Evolutionary conservation across 2,329 filamentous ascomycete genomes (phyloP), one percentile per base, ranked within the genome.

Genomic region (Aspergillus brasiliensis): DNA sequence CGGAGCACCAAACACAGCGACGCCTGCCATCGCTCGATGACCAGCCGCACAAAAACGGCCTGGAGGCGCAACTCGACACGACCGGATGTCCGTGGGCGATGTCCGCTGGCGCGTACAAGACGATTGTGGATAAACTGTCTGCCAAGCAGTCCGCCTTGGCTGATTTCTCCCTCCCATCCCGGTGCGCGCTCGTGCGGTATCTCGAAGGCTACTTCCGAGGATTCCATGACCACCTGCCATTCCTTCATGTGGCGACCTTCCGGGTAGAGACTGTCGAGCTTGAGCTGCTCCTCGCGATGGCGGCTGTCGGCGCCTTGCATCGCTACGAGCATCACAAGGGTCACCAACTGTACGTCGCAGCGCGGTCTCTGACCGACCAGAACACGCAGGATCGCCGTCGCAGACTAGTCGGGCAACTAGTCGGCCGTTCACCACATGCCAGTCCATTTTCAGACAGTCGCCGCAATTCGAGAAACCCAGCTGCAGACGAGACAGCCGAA

Each of bases 161-260:
- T 5, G 46, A 21, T 5, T 44, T 44, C 1, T 42, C 17, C 10
- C 37, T 90, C 37, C 88, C 88, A 0, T 89, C 87, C 5, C 82
- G 87, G 1, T 82, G 89, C 64, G 88, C 88, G 0, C 71, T 91
- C 17, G 85, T 84, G 3, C 78, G 88, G 19, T 91, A 90, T 63
- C 74, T 91, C 25, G 86, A 88, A 62, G 86, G 86, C 1, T 91
- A 89, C 65, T 82, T 89, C 51, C 83, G 81, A 58, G 87, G 88
- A 0, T 89, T 91, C 58, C 80, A 85, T 62, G 78, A 82, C 25
- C 82, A 84, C 57, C 75, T 84, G 37, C 83, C 83, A 0, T 84
- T 91, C 60, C 74, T 91, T 19, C 88, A 91, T 68, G 75, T 89
- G 3, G 84, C 88, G 0, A 90, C 87, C 0, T 78, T 90, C 51